Percentiles rank a stretch among this genome's conserved stretches.
These are phyloP conservation scores for Friedmanniomyces simplex DNA, from an alignment of 495 filamentous ascomycete species.

Conservation along the genomic window DNA sequence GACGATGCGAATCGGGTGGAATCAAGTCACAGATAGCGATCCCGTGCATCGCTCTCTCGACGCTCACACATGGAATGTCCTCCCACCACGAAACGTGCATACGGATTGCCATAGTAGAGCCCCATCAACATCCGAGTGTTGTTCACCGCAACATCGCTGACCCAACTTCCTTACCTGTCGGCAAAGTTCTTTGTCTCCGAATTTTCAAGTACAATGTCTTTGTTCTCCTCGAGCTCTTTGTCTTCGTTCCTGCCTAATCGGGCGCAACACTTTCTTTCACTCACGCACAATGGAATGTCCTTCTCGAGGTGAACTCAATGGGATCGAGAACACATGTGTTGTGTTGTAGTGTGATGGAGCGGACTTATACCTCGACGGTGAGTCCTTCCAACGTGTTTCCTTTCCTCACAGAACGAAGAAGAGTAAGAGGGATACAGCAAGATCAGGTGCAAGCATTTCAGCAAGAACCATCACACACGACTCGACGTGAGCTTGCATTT, in stretches of 20 bases:
- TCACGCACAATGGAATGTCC: background rate
- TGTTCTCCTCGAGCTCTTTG: background rate
- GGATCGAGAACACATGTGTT: background rate
- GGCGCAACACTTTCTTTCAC: background rate
- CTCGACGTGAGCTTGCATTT: background rate
- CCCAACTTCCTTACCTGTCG: background rate
- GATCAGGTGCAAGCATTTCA: background rate
- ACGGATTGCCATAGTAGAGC: background rate
- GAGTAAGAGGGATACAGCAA: background rate
- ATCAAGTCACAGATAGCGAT: no score
- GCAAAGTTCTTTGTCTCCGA: background rate
- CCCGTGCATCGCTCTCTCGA: no score
- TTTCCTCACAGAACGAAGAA: background rate
- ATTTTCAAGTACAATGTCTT: background rate
- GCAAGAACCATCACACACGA: background rate
- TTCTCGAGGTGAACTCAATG: background rate
- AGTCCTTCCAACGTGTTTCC: background rate
- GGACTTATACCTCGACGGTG: background rate
- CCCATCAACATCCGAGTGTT: background rate
- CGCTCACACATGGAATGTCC: no score
- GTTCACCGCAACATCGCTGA: background rate
- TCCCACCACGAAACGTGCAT: no score
- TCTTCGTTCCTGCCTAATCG: background rate
- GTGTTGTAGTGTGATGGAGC: background rate
- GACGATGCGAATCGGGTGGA: no score